phyloP scores from a whole-genome alignment of 441 rosid species.

The Populus hybrid region DNA sequence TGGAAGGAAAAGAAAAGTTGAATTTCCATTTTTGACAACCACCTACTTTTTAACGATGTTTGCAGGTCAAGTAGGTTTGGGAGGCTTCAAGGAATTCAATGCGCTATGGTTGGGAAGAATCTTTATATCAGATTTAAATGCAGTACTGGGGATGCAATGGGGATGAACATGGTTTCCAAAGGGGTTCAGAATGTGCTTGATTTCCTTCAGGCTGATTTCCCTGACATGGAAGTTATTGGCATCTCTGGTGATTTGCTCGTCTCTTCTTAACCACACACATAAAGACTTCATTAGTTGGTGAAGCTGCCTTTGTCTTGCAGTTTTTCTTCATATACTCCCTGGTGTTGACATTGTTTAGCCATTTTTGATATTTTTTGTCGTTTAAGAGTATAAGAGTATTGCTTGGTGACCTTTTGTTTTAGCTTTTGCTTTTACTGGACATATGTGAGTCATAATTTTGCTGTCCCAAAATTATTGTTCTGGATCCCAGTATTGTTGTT shows the following conservation, averaged over 20 bases:
- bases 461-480: no score
- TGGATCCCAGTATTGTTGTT: background rate
- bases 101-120: conserved; percentile 76
- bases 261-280: background rate
- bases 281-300: background rate
- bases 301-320: background rate
- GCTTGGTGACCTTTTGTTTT: background rate
- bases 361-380: background rate
- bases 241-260: conserved; percentile 51
- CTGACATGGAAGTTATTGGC: conserved; percentile 85
- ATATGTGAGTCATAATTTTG: background rate
- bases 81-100: conserved; percentile 59
- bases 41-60: background rate
- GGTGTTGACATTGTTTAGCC: background rate
- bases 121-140: conserved; percentile 69
- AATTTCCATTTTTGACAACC: background rate
- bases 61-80: conserved; percentile 89
- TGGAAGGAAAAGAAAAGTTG: background rate
- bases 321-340: background rate
- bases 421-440: background rate
- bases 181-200: conserved; percentile 91
- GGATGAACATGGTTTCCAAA: conserved; percentile 97
- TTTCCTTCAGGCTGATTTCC: conserved; percentile 63
- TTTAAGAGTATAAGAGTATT: background rate
- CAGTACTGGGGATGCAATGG: conserved; percentile 96